Base-by-base conservation (phyloP, 352 stramenopile genomes). In the Phytophthora constricta region DNA sequence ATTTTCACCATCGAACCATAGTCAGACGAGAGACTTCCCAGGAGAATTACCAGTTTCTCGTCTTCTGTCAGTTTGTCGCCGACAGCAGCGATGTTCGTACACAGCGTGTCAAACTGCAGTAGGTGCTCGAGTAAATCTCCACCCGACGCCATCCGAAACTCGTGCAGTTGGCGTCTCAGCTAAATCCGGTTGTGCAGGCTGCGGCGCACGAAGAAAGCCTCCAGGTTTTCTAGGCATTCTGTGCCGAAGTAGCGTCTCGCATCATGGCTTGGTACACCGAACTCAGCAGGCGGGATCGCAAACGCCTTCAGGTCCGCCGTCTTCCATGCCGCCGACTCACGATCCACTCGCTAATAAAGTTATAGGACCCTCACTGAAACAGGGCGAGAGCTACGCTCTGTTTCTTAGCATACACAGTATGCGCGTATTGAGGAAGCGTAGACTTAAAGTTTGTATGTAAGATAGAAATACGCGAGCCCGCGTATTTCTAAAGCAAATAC, bases 1-100 rank as follows among this genome's bases (percentile, higher is more conserved):
- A 64, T 54, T 19, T 33, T 23, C 19, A 64, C 57, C 43, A 64
- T 64, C 2, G 11, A 26, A 26, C 59, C 57, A 64, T 64, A 55
- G 23, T 64, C 57, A 19, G 20, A 16, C 10, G 57, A 43, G 7
- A 54, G 31, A 55, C 43, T 64, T 43, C 27, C 43, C 10, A 64
- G 43, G 7, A 64, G 31, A 25, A 61, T 33, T 17, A 52, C 54
- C 33, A 61, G 20, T 20, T 58, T 41, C 41, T 64, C 57, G 37
- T 64, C 57, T 19, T 64, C 34, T 3, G 37, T 10, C 1, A 64
- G 3, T 8, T 47, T 9, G 1, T 64, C 57, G 53, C 34, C 57
- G 13, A 54, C 57, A 2, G 57, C 57, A 28, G 5, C 13, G 4
- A 64, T 26, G 19, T 17, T 26, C 19, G 20, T 26, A 37, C 57